These are phyloP conservation scores for Ceratorhiza oryzae-sativae DNA, from an alignment of 1,284 basidiomycete genomes.

Conservation along the genomic window DNA sequence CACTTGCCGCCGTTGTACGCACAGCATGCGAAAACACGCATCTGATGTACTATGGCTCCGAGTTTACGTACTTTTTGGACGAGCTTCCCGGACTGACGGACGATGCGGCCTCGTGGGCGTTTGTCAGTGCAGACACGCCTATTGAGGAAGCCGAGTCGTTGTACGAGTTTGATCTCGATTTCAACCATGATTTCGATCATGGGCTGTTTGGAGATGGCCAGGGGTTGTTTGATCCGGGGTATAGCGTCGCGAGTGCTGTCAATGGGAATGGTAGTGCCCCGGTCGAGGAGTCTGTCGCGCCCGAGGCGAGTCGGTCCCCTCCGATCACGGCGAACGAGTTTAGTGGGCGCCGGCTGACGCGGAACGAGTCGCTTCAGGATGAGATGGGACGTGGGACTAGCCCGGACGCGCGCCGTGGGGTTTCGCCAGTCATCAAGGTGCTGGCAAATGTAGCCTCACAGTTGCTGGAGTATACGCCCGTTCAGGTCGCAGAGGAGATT, in stretches of 20 bases:
- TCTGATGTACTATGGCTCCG: conserved; percentile 79
- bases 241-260: conserved; percentile 5
- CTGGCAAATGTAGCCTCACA: conserved; percentile 63
- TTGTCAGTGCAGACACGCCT: conserved; percentile 60
- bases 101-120: conserved; percentile 71
- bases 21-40: conserved; percentile 70
- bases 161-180: conserved; percentile 29
- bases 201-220: background rate
- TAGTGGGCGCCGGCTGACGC: conserved; percentile 6
- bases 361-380: conserved; percentile 6
- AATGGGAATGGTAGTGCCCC: background rate
- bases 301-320: conserved; percentile 12
- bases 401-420: conserved; percentile 50
- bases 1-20: conserved; percentile 73
- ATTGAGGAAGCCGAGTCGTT: conserved; percentile 58
- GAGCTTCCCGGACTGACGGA: conserved; percentile 61
- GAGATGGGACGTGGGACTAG: conserved; percentile 21
- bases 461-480: conserved; percentile 62
- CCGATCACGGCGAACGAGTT: background rate
- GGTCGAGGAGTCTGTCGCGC: background rate
- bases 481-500: conserved; percentile 77
- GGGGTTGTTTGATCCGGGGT: conserved; percentile 25
- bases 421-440: conserved; percentile 64
- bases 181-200: conserved; percentile 24
- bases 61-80: conserved; percentile 40